These are phyloP conservation scores for Ceratorhiza oryzae-sativae DNA, from an alignment of 1,284 basidiomycete species.

Conservation along the genomic window DNA sequence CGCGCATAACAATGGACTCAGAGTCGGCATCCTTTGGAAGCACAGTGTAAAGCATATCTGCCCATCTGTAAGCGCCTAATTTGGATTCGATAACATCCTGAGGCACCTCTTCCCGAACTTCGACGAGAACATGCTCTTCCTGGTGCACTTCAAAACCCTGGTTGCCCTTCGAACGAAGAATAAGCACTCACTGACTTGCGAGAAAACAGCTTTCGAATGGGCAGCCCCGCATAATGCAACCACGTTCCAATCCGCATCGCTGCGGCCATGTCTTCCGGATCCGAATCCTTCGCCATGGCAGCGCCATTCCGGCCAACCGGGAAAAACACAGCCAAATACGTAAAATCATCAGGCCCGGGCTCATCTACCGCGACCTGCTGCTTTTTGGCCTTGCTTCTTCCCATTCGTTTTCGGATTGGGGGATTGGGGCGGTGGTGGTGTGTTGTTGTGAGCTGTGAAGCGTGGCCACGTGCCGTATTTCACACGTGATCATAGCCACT, in stretches of 20 bases:
- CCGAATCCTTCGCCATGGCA: slow-evolving; percentile 2
- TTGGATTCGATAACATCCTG: slow-evolving; percentile 31
- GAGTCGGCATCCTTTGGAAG: neutral
- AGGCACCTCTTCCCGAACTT: slow-evolving; percentile 27
- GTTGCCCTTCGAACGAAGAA: neutral
- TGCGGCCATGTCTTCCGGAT: slow-evolving; percentile 3
- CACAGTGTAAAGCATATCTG: slow-evolving; percentile 5
- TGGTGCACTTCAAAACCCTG: neutral
- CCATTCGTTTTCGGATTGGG: neutral
- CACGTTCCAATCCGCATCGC: slow-evolving; percentile 11
- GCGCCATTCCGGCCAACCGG: slow-evolving; percentile 24
- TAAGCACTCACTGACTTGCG: slow-evolving; percentile 1
- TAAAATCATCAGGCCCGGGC: slow-evolving; percentile 30
- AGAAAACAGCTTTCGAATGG: slow-evolving; percentile 28
- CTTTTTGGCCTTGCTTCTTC: slow-evolving; percentile 23
- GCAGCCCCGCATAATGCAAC: slow-evolving; percentile 19
- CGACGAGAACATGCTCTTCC: slow-evolving; percentile 31
- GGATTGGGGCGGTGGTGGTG: neutral
- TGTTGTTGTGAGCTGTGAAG: neutral
- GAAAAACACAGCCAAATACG: slow-evolving; percentile 18
- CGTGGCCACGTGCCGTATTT: neutral
- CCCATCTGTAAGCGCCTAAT: slow-evolving; percentile 28
- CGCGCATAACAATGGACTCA: slow-evolving; percentile 13
- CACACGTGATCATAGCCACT: slow-evolving; percentile 32
- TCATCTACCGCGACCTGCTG: slow-evolving; percentile 1